A percentile compares a stretch with the other conserved stretches of the same genome.
Evolutionary conservation across 768 basidiomycete species (phyloP).

Genomic region (Imleria badia): DNA sequence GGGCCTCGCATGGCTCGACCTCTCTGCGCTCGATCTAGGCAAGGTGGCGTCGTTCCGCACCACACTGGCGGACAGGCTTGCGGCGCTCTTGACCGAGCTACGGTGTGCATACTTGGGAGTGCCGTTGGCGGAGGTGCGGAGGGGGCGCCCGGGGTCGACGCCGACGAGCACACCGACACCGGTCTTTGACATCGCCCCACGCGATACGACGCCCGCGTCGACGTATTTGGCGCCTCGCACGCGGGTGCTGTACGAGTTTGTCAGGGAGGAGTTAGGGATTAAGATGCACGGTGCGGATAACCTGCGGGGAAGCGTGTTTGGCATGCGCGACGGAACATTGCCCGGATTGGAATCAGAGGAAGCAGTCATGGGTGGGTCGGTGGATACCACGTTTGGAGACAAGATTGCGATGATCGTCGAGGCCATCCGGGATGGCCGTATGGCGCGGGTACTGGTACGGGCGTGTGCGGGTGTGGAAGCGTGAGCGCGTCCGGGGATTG

Average conservation of each 20-base stretch:
- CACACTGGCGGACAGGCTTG: constrained; percentile 15
- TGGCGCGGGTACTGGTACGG: constrained; percentile 55
- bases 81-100: constrained; percentile 25
- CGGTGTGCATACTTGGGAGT: constrained; percentile 31
- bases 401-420: constrained; percentile 77
- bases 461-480: constrained; percentile 40
- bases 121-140: constrained; percentile 20
- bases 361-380: constrained; percentile 12
- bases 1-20: constrained; percentile 12
- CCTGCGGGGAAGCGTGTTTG: constrained; percentile 54
- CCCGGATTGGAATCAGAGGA: constrained; percentile 54
- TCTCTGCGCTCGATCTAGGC: constrained; percentile 16
- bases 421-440: constrained; percentile 70
- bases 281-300: constrained; percentile 82
- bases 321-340: constrained; percentile 36
- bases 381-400: constrained; percentile 63
- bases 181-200: constrained; percentile 44
- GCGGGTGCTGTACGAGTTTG: constrained; percentile 72
- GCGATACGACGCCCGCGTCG: constrained; percentile 67
- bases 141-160: constrained; percentile 1
- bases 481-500: neutral
- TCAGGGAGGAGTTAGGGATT: constrained; percentile 70
- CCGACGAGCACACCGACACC: constrained; percentile 26
- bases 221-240: constrained; percentile 52
- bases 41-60: constrained; percentile 26